Percentiles rank a stretch among this genome's conserved stretches.
These are phyloP conservation scores for Sporothrix pallida DNA, from an alignment of 2,329 filamentous ascomycete species.

Conservation along the genomic window DNA sequence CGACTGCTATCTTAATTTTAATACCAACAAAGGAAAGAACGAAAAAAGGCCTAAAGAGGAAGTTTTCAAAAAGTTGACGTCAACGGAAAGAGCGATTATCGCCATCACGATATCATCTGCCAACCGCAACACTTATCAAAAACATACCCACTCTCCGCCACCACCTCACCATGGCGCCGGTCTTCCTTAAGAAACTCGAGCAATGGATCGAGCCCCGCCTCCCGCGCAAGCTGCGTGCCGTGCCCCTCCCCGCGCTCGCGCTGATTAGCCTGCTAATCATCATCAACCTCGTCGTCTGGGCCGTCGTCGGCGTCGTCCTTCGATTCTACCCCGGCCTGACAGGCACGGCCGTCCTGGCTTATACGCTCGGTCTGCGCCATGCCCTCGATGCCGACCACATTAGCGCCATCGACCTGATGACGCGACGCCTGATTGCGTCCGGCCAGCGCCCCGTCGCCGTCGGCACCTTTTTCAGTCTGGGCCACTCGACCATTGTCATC, in stretches of 20 bases:
- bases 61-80: too few species aligned
- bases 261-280: constrained; percentile 59
- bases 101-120: background rate
- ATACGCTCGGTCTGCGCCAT: constrained; percentile 87
- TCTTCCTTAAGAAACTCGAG: constrained; percentile 20
- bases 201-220: constrained; percentile 35
- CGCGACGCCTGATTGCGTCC: constrained; percentile 81
- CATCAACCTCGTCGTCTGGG: constrained; percentile 63
- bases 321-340: constrained; percentile 66
- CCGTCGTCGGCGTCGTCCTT: constrained; percentile 58
- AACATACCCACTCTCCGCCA: background rate
- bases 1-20: background rate
- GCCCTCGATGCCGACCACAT: constrained; percentile 96
- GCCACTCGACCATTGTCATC: constrained; percentile 91
- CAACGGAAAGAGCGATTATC: background rate
- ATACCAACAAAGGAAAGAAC: background rate
- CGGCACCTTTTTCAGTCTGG: constrained; percentile 91
- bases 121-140: background rate
- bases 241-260: constrained; percentile 48
- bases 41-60: background rate
- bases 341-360: constrained; percentile 81
- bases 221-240: constrained; percentile 41
- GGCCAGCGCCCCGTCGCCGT: constrained; percentile 89
- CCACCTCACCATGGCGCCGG: constrained; percentile 12
- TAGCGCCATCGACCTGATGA: constrained; percentile 91